Percentiles rank a stretch among this genome's conserved stretches.
Evolutionary conservation across 2,329 filamentous ascomycete species (phyloP).

Genomic region (Aurifilum marmelostoma): DNA sequence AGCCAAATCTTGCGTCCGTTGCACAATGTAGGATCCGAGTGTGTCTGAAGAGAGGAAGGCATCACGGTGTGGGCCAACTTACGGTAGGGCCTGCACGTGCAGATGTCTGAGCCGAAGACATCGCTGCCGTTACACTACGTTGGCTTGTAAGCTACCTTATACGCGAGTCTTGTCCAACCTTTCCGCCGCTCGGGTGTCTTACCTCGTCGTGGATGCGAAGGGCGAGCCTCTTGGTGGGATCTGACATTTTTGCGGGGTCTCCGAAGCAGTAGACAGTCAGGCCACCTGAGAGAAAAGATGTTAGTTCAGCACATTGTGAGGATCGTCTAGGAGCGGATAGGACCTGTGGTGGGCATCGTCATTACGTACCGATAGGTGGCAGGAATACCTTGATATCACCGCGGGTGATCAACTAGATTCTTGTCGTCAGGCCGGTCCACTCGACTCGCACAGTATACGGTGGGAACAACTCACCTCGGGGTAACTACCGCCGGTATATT

Average conservation of each 20-base stretch:
- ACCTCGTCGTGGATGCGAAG: slow-evolving; percentile 77
- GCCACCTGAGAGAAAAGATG: slow-evolving; percentile 57
- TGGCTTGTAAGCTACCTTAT: slow-evolving; percentile 13
- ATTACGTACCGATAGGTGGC: slow-evolving; percentile 75
- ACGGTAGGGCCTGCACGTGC: slow-evolving; percentile 88
- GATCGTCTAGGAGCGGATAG: not conserved
- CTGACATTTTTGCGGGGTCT: slow-evolving; percentile 90
- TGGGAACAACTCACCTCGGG: slow-evolving; percentile 63
- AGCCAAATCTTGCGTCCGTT: not conserved
- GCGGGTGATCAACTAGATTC: slow-evolving; percentile 75
- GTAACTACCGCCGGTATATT: slow-evolving; percentile 94
- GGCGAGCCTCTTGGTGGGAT: slow-evolving; percentile 78
- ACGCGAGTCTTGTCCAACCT: not conserved
- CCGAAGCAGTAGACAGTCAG: slow-evolving; percentile 97
- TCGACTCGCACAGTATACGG: slow-evolving; percentile 32
- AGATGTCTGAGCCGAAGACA: slow-evolving; percentile 97
- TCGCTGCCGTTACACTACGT: slow-evolving; percentile 87
- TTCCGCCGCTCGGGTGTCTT: slow-evolving; percentile 31
- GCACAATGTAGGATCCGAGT: not conserved
- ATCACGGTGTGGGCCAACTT: slow-evolving; percentile 7
- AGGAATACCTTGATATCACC: slow-evolving; percentile 94
- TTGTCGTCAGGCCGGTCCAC: not conserved
- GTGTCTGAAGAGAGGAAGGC: not conserved
- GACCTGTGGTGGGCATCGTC: not conserved
- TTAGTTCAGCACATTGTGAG: slow-evolving; percentile 32